Base-by-base conservation (phyloP, 768 basidiomycete genomes). In the Trametes meyenii region DNA sequence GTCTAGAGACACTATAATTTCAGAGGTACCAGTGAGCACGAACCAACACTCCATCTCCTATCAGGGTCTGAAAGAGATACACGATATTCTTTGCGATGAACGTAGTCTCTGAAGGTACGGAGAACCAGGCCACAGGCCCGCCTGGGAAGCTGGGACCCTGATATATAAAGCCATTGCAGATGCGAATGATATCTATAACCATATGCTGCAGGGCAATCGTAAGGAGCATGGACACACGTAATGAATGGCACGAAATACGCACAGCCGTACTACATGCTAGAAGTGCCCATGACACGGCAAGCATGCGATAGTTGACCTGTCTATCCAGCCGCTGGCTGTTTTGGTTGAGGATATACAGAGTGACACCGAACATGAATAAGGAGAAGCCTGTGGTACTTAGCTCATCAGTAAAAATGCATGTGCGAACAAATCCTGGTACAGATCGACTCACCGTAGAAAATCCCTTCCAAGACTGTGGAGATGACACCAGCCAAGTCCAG, bases 321-420 rank as follows among this genome's bases (percentile, higher is more conserved):
- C 35, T 26, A 19, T 36, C 49, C 21, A 50, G 45, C 26, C 45
- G 39, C 26, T 45, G 44, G 26, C 46, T 52, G 6, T 60, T 36
- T 35, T 43, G 26, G 19, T 43, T 50, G n/a, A 76, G 38, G 0
- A 60, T 66, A 66, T 70, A 72, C 12, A 77, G 44, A 0, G 74
- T 73, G 2, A 65, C 67, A 7, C 68, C 66, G 60, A 74, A 77
- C 76, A 77, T 76, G 40, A 76, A 55, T 26, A 75, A 35, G 5
- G 75, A 77, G 56, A 76, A 74, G 0, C 76, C 76, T 77, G 44
- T 19, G n/a, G 17, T 17, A 8, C 16, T 21, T 33, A 8, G 6
- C 23, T 42, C 40, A 4, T 14, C 13, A 33, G 24, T 35, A 33
- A 26, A 1, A 24, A 16, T 1, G 14, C 5, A 17, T 29, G 5